Evolutionary conservation across 768 basidiomycete species (phyloP), one percentile per base, ranked within the genome.

Genomic region (Mycena indigotica): DNA sequence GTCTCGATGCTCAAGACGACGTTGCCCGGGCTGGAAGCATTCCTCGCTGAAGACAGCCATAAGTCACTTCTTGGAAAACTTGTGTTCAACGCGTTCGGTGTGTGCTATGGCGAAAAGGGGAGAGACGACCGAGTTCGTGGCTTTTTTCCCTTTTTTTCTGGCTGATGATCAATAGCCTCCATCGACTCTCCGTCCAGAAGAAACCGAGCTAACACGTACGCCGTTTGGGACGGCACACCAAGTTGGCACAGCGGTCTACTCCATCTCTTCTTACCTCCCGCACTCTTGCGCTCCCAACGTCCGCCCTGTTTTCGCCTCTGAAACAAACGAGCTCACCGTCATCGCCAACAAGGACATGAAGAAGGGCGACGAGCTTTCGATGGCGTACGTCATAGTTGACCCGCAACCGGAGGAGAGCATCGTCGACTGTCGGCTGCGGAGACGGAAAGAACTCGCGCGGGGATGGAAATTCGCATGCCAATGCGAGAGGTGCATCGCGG

Each of bases 381-480:
- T 93, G 52, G 84, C 92, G 1, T 94, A 82, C 65, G 88, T 91
- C 50, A 88, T 92, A 61, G 83, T 87, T 62, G 72, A 74, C 0
- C 82, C 83, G 65, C 82, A 76, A 56, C 67, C 75, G 1, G 82
- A 66, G 25, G 89, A 91, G 72, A 77, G 77, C 29, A 60, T 68
- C 10, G 69, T 73, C 2, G 84, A 87, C 26, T 83, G 85, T 51
- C 78, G 88, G 54, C 77, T 84, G 55, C 79, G 88, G 41, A 77
- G 91, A 61, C 81, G 92, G 28, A 77, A 79, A 64, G 89, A 91
- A 75, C 80, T 94, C 32, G 89, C 83, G 23, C 80, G 88, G 40
- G 91, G 92, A 29, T 94, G 92, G 92, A 78, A 80, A 56, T 92
- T 93, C 68, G 84, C 88, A 12, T 94, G 92, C 66, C 70, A 75